A percentile compares a stretch with the other conserved stretches of the same genome.
Conservation (phyloP, 129 eudicot genomes). For the Glebionis coronaria region DNA sequence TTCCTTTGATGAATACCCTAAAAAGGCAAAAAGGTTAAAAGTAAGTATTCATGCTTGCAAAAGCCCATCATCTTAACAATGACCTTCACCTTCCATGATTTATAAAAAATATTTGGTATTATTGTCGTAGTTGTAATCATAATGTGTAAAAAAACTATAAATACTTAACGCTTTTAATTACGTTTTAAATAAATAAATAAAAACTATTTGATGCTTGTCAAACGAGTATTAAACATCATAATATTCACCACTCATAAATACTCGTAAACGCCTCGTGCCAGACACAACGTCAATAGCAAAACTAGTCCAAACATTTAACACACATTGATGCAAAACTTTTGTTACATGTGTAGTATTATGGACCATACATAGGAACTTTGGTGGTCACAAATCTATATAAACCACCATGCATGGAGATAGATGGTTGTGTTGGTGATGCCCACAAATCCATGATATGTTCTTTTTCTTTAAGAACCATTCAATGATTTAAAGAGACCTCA, state of each 20-base stretch:
- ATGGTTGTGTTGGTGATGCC: constrained; percentile 29
- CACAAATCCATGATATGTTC: constrained; percentile 31
- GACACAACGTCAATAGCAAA: no score
- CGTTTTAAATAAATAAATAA: no score
- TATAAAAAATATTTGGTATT: no score
- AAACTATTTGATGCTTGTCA: no score
- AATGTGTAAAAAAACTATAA: no score
- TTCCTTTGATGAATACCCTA: constrained; percentile 9
- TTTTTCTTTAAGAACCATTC: constrained; percentile 19
- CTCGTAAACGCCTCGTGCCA: no score
- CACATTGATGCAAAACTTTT: neutral
- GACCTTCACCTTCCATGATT: constrained; percentile 7
- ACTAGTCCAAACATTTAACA: neutral
- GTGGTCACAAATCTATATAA: constrained; percentile 21
- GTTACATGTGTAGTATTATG: constrained; percentile 22
- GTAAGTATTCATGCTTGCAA: constrained; percentile 21
- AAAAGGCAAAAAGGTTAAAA: constrained; percentile 9
- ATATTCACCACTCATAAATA: no score
- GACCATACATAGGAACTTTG: constrained; percentile 12
- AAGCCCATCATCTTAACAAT: constrained; percentile 16
- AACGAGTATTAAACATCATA: no score
- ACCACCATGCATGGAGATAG: constrained; percentile 28
- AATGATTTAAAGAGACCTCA: constrained; percentile 18
- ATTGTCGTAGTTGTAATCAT: no score
- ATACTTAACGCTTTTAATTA: no score